Base-by-base conservation (phyloP, 1,284 basidiomycete genomes). In the Takashimella koratensis region DNA sequence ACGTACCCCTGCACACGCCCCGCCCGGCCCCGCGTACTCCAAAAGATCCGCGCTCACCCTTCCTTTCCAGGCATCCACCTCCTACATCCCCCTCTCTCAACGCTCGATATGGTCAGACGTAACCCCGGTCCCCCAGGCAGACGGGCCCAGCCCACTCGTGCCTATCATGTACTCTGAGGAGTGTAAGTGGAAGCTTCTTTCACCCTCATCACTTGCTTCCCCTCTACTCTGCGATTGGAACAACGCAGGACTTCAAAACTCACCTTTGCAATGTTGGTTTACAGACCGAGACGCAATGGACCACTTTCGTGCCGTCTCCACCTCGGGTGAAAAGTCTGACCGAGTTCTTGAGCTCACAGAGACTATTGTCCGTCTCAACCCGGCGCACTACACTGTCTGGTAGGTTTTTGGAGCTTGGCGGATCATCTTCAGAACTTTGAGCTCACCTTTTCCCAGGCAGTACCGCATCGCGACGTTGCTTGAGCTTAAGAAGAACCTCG, bases 351-450 rank as follows among this genome's bases (percentile, higher is more conserved):
- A 86, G 60, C 80, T 97, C 45, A 97, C 93, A 0, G 87, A 93
- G 74, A 79, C 78, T 45, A 84, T 96, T 63, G 92, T 97, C 59
- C 80, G 85, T 25, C 78, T 87, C 76, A 96, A 96, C 70, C 90
- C 92, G 4, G 90, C 89, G 2, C 94, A 96, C 71, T 97, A 96
- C 70, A 88, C 91, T 46, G 90, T 92, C 59, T 97, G 93, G 93
- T 93, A 52, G 24, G 76, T 54, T 43, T 5, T 21, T n/a, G 5
- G 21, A 39, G 36, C 26, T 36, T 41, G n/a, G n/a, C n/a, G n/a
- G n/a, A 20, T 39, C 16, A 25, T 25, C 19, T 5, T 26, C 46
- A 6, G 27, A 36, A 49, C 22, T 11, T 4, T 21, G 5, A 39
- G 12, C 47, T 46, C 43, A 58, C 25, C 19, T 49, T 40, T 51